A percentile compares a stretch with the other conserved stretches of the same genome.
phyloP scores from a whole-genome alignment of 306 rosid genomes.

The Vicia faba region DNA sequence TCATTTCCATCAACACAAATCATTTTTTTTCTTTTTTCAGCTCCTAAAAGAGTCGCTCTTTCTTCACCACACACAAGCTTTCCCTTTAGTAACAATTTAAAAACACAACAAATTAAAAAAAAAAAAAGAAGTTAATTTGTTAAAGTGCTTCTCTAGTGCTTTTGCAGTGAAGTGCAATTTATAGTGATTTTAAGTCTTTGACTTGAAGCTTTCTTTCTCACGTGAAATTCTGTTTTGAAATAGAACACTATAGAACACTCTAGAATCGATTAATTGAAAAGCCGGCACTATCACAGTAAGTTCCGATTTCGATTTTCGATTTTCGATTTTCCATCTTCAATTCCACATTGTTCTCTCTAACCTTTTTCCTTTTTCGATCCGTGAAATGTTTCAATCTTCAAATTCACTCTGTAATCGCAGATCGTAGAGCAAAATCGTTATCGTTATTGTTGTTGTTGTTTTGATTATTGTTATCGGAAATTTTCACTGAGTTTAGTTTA shows the following conservation, averaged over 20 bases:
- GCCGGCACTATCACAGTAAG: constrained; percentile 55
- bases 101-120: constrained; percentile 16
- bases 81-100: constrained; percentile 19
- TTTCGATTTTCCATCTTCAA: not conserved
- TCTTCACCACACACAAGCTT: constrained; percentile 37
- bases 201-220: constrained; percentile 40
- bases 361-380: constrained; percentile 55
- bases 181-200: constrained; percentile 30
- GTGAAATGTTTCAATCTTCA: constrained; percentile 20
- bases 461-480: not conserved
- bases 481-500: not conserved
- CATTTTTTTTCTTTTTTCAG: constrained; percentile 5
- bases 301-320: constrained; percentile 28
- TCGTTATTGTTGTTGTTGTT: not conserved
- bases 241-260: constrained; percentile 26
- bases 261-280: constrained; percentile 12
- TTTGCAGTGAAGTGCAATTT: constrained; percentile 25
- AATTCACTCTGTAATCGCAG: constrained; percentile 6
- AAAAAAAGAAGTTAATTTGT: not conserved
- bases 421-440: constrained; percentile 13
- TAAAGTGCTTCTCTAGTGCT: constrained; percentile 21
- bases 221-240: constrained; percentile 40
- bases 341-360: not conserved
- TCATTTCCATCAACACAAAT: not conserved
- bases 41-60: constrained; percentile 39